Base-by-base conservation (phyloP, 441 rosid species). In the Gossypium gossypioides region DNA sequence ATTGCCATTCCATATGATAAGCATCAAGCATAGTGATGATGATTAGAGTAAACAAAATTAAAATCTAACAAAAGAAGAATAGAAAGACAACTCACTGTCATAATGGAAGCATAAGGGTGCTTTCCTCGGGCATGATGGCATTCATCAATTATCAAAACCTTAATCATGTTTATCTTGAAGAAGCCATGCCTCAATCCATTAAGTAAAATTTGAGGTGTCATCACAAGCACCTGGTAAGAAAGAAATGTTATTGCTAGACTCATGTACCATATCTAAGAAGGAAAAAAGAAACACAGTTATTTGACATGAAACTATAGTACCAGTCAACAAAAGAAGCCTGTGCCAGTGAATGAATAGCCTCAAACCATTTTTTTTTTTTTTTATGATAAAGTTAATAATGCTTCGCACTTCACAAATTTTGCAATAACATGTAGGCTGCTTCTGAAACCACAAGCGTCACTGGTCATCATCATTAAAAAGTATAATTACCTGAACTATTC, bases 131-230 rank as follows among this genome's bases (percentile, higher is more conserved):
- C 83, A 76, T 92, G 95, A 82, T 95, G 99, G 70, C 99, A 95
- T 76, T 95, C 98, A 85, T 95, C 99, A 69, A 95, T n/a, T 64
- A 95, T 79, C 73, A 95, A 77, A 81, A 95, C 83, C 86, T 88
- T 89, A 71, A 95, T 88, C 83, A 77, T 76, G 67, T 81, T 81
- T 27, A 91, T 75, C 3, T 68, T 82, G 74, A 95, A 80, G 78
- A 85, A 83, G 80, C 87, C 74, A 70, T 79, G 97, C 79, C 96
- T 89, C 84, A 95, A 83, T 65, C 91, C 84, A 77, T 51, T 10
- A 2, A 95, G 96, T 78, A 95, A 81, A 79, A 95, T 89, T 21
- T 84, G 90, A 19, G 93, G 99, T 10, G 99, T 95, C 99, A 95
- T 92, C 80, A 95, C 96, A 77, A 92, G 88, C 66, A 95, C 96